Percentiles rank a stretch among this genome's conserved stretches.
phyloP scores from a whole-genome alignment of 2,329 filamentous ascomycete genomes.

The Venturia carpophila region DNA sequence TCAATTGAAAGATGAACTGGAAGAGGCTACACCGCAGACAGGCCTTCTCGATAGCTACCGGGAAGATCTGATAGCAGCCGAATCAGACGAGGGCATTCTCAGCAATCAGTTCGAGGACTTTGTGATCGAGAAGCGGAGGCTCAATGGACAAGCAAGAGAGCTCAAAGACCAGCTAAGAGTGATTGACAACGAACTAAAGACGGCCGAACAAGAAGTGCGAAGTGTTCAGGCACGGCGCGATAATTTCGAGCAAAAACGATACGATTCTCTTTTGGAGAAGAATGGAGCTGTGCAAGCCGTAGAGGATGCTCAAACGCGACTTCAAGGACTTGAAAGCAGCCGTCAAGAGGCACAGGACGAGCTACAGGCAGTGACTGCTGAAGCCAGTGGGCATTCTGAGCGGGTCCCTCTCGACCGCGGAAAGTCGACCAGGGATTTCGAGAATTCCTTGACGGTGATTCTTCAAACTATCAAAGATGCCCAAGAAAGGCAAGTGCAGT shows the following conservation, averaged over 20 bases:
- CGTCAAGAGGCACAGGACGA: slow-evolving; percentile 25
- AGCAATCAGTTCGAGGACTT: slow-evolving; percentile 44
- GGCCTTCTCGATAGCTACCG: slow-evolving; percentile 40
- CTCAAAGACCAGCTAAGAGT: slow-evolving; percentile 23
- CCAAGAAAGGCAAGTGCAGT: slow-evolving; percentile 24
- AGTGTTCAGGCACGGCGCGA: slow-evolving; percentile 24
- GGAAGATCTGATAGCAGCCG: slow-evolving; percentile 48
- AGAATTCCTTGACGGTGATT: slow-evolving; percentile 28
- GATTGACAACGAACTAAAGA: slow-evolving; percentile 10
- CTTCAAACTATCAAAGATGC: slow-evolving; percentile 25
- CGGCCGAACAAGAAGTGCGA: slow-evolving; percentile 28
- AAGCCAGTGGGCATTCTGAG: slow-evolving; percentile 21
- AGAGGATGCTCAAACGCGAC: slow-evolving; percentile 28
- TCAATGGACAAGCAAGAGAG: slow-evolving; percentile 31
- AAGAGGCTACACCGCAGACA: slow-evolving; percentile 51
- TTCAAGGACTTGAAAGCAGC: slow-evolving; percentile 25
- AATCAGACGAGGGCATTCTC: slow-evolving; percentile 39
- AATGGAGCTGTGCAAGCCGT: slow-evolving; percentile 34
- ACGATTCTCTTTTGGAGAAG: slow-evolving; percentile 34
- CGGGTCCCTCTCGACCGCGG: slow-evolving; percentile 27
- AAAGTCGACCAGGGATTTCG: slow-evolving; percentile 28
- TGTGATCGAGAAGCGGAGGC: slow-evolving; percentile 35
- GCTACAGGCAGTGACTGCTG: slow-evolving; percentile 21
- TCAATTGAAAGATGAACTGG: slow-evolving; percentile 41
- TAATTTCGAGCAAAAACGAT: slow-evolving; percentile 26